phyloP scores from a whole-genome alignment of 192 early-diverging fungal species.

The Pecoramyces ruminantium region DNA sequence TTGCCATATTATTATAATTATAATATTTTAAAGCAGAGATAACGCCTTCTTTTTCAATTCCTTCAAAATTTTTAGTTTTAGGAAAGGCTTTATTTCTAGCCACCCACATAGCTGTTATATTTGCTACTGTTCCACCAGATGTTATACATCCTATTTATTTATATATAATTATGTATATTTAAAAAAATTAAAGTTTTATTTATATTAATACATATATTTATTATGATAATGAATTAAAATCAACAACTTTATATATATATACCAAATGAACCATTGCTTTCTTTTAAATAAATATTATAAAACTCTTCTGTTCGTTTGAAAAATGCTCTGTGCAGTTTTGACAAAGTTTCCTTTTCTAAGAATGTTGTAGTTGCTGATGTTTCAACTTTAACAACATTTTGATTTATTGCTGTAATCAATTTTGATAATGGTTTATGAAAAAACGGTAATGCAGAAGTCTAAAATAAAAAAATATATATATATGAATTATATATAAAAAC shows the following conservation, averaged over 20 bases:
- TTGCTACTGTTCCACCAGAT: slow-evolving; percentile 37
- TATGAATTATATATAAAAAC: slow-evolving; percentile 1
- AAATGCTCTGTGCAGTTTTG: slow-evolving; percentile 32
- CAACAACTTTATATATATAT: too few relatives aligned
- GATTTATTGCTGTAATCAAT: slow-evolving; percentile 31
- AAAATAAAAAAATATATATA: neutral
- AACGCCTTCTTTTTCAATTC: slow-evolving; percentile 32
- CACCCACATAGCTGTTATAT: slow-evolving; percentile 37
- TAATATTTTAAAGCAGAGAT: slow-evolving; percentile 17
- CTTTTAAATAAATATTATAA: slow-evolving; percentile 20
- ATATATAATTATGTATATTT: too few relatives aligned
- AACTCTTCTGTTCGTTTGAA: slow-evolving; percentile 12
- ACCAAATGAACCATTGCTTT: neutral
- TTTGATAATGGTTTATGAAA: slow-evolving; percentile 30
- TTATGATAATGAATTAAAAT: neutral
- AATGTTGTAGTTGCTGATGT: slow-evolving; percentile 31
- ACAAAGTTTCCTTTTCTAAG: slow-evolving; percentile 28
- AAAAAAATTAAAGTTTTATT: neutral
- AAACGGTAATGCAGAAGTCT: slow-evolving; percentile 30
- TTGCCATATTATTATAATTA: slow-evolving; percentile 27
- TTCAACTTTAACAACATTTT: slow-evolving; percentile 40
- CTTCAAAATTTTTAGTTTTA: slow-evolving; percentile 4
- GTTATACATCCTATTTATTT: neutral
- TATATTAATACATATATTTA: neutral
- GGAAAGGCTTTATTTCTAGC: slow-evolving; percentile 27